phyloP scores from a whole-genome alignment of 2,329 filamentous ascomycete genomes.

The Pyricularia grisea region DNA sequence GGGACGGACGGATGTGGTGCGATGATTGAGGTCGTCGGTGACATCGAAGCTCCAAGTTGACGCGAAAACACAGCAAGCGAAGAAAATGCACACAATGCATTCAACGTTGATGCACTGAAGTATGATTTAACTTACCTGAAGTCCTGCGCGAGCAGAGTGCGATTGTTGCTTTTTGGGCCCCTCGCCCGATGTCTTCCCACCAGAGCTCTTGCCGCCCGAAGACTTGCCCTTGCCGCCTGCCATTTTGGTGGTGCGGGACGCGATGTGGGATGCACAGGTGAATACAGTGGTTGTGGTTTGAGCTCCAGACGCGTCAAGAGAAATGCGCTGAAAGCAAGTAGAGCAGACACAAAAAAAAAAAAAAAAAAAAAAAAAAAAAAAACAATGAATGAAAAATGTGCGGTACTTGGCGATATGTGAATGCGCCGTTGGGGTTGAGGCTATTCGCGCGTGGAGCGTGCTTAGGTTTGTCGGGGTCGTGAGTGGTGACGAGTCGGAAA shows the following conservation, averaged over 20 bases:
- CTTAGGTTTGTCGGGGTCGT: slow-evolving; percentile 8
- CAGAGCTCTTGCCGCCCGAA: slow-evolving; percentile 77
- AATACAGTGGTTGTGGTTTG: slow-evolving; percentile 4
- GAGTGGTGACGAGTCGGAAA: slow-evolving; percentile 20
- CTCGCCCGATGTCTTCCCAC: slow-evolving; percentile 63
- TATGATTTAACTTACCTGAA: slow-evolving; percentile 64
- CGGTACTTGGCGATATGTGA: not conserved
- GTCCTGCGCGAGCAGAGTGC: slow-evolving; percentile 88
- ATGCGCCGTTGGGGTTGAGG: not conserved
- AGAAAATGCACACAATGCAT: slow-evolving; percentile 14
- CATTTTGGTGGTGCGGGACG: slow-evolving; percentile 31
- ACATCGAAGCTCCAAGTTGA: not conserved
- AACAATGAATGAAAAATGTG: not conserved
- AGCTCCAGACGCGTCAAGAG: slow-evolving; percentile 3
- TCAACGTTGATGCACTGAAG: not conserved
- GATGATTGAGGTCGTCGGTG: slow-evolving; percentile 2
- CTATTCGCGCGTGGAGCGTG: slow-evolving; percentile 4
- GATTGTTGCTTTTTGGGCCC: slow-evolving; percentile 82
- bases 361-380: not conserved
- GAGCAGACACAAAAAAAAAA: not conserved
- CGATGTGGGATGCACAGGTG: slow-evolving; percentile 10
- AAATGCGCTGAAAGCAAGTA: not conserved
- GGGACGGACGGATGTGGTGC: not conserved
- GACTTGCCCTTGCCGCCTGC: slow-evolving; percentile 92
- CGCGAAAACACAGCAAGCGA: not conserved